Evolutionary conservation across 2,329 filamentous ascomycete genomes (phyloP).

Genomic region (Westerdykella aurantiaca): DNA sequence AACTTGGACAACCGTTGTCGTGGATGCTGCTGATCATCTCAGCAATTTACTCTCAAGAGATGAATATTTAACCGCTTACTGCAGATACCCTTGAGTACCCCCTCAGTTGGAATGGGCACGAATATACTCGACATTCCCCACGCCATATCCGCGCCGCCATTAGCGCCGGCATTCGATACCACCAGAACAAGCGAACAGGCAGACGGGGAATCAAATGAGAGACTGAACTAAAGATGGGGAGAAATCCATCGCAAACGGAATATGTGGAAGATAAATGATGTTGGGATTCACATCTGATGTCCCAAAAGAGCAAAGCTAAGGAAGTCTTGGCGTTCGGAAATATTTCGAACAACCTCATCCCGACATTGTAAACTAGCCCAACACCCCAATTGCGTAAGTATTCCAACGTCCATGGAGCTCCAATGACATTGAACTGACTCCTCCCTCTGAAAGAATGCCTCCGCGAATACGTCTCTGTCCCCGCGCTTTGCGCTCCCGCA

Average conservation of each 20-base stretch:
- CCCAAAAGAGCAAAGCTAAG: not conserved
- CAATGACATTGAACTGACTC: slow-evolving; percentile 1
- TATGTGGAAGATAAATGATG: not conserved
- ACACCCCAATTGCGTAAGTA: slow-evolving; percentile 17
- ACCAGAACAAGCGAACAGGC: not conserved
- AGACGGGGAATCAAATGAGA: not conserved
- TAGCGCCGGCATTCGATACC: slow-evolving; percentile 9
- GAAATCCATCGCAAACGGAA: not conserved
- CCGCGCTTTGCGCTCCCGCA: slow-evolving; percentile 25
- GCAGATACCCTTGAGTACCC: no score
- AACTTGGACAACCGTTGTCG: slow-evolving; percentile 62
- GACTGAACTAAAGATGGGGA: not conserved
- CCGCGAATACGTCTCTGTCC: slow-evolving; percentile 35
- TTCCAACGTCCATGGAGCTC: not conserved
- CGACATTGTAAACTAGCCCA: not conserved
- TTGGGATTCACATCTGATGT: not conserved
- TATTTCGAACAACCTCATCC: slow-evolving; percentile 19
- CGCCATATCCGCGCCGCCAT: slow-evolving; percentile 25
- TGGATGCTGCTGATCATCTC: slow-evolving; percentile 46
- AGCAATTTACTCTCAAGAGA: not conserved
- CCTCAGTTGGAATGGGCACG: slow-evolving; percentile 31
- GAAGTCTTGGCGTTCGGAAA: slow-evolving; percentile 12
- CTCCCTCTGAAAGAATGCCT: slow-evolving; percentile 24
- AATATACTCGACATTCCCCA: slow-evolving; percentile 14
- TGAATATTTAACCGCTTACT: no score